Conservation (phyloP, 441 rosid species). For the Flueggea neowawraea region DNA sequence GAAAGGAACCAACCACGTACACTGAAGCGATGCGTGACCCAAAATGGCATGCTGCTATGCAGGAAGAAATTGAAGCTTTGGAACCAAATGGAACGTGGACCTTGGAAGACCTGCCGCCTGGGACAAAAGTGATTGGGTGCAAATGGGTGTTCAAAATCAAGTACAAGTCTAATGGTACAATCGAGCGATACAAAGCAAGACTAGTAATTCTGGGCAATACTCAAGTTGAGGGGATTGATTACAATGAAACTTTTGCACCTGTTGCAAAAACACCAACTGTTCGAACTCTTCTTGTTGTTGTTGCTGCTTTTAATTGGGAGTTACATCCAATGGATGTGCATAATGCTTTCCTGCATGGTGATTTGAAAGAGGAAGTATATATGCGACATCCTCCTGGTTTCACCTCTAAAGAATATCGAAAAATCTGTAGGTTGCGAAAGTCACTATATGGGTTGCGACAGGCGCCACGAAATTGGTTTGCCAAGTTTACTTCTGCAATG, state of each 20-base stretch:
- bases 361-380: too few species aligned
- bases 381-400: not conserved
- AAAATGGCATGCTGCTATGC: not conserved
- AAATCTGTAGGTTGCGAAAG: not conserved
- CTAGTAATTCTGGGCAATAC: not conserved
- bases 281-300: too few species aligned
- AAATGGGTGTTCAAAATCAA: not conserved
- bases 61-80: not conserved
- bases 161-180: not conserved
- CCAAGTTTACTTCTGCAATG: not conserved
- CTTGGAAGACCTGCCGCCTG: not conserved
- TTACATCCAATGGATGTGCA: too few species aligned
- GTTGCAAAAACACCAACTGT: too few species aligned
- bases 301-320: too few species aligned
- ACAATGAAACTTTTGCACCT: too few species aligned
- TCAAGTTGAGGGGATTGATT: not conserved
- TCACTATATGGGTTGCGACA: not conserved
- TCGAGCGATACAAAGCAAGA: not conserved
- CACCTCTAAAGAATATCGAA: too few species aligned
- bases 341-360: too few species aligned
- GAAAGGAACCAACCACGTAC: too few species aligned
- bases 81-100: not conserved
- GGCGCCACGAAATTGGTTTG: not conserved
- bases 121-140: not conserved
- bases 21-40: not conserved